Base-by-base conservation (phyloP, 306 rosid species). In the Leucaena leucocephala region DNA sequence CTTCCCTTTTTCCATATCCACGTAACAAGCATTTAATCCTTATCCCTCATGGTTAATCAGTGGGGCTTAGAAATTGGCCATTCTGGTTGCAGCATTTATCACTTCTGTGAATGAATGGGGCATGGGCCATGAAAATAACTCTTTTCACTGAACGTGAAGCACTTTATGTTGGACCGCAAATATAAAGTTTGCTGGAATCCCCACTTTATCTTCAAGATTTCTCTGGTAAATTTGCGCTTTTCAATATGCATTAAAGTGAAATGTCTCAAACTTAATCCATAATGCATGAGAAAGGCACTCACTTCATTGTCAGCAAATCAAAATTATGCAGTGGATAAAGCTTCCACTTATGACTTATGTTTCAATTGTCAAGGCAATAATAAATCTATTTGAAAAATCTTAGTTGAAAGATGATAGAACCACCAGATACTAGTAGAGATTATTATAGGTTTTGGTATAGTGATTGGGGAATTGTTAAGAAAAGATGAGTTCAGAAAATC, bases 11-110 rank as follows among this genome's bases (percentile, higher is more conserved):
- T 16, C 43, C 16, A 16, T 48, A 71, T 48, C 44, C 40, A 15
- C 15, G 43, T 15, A 48, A 49, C 76, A 50, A 50, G 27, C 45
- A 50, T 72, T 50, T 2, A 50, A 52, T 36, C 13, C 35, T 38
- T 54, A n/a, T 52, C 76, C 76, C 17, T 11, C 42, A 36, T 38
- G 34, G 34, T 35, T 8, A 16, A 54, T 73, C 5, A 12, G 49
- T 38, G 76, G 76, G 65, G 36, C 49, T 52, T 6, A 54, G 36
- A 73, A 54, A 73, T 52, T 54, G 61, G 19, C 50, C 21, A 54
- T 22, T 54, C 72, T 67, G 36, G 65, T 52, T 17, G 4, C 38
- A 43, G 19, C 65, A 72, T 72, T 72, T 35, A 52, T 57, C 34
- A 39, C 27, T n/a, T n/a, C 5, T 21, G 40, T 39, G 36, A 15